phyloP scores from a whole-genome alignment of 2,329 filamentous ascomycete species.

The Cladosporium sp. region DNA sequence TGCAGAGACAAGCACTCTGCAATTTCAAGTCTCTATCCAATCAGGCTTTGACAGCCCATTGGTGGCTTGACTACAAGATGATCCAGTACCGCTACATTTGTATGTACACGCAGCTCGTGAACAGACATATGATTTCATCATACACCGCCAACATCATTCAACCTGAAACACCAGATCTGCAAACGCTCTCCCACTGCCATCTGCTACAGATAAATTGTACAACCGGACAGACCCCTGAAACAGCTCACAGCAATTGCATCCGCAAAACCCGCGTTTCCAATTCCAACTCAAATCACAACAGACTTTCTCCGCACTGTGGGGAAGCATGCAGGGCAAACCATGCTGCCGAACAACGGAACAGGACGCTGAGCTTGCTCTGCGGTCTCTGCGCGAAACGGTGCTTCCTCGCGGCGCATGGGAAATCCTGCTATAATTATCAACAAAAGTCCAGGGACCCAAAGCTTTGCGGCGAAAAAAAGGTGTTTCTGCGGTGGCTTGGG shows the following conservation, averaged over 20 bases:
- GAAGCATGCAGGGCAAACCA: conserved; percentile 1
- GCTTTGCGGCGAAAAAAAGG: background rate
- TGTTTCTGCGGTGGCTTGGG: background rate
- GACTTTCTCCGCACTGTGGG: background rate
- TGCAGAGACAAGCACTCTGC: too few species aligned
- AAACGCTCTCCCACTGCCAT: too few species aligned
- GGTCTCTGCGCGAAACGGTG: conserved; percentile 1
- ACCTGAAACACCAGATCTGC: too few species aligned
- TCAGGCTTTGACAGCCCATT: too few species aligned
- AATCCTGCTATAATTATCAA: background rate
- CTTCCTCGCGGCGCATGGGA: background rate
- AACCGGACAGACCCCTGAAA: too few species aligned
- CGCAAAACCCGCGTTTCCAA: background rate
- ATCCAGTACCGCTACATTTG: too few species aligned
- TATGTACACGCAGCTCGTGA: background rate
- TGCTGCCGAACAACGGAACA: conserved; percentile 5
- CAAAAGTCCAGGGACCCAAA: background rate
- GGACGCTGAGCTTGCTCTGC: background rate
- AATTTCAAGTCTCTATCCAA: too few species aligned
- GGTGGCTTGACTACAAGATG: too few species aligned
- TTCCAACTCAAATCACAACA: background rate
- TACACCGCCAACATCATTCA: too few species aligned
- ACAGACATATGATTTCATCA: too few species aligned
- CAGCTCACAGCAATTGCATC: background rate
- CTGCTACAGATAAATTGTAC: background rate